phyloP scores from a whole-genome alignment of 192 early-diverging fungal species.

The Radiomyces spectabilis region DNA sequence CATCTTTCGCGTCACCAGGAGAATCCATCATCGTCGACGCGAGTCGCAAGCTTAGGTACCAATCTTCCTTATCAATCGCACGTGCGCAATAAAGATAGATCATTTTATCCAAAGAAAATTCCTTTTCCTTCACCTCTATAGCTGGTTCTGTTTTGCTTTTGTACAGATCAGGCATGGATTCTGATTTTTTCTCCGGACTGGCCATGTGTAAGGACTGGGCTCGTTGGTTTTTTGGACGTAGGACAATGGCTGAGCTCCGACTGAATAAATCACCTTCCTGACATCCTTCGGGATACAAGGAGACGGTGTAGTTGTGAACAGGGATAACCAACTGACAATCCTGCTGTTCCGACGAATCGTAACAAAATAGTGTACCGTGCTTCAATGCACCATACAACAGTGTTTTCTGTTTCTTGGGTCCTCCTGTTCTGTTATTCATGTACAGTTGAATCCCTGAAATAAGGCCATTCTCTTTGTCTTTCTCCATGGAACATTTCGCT shows the following conservation, averaged over 20 bases:
- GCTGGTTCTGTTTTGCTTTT: too few species aligned
- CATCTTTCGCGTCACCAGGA: neutral
- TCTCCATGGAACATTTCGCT: neutral
- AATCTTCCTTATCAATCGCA: constrained; percentile 1
- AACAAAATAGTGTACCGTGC: constrained; percentile 5
- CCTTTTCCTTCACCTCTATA: too few species aligned
- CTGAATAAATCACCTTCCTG: constrained; percentile 57
- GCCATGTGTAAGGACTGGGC: too few species aligned
- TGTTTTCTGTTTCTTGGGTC: too few species aligned
- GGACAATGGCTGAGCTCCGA: constrained; percentile 7
- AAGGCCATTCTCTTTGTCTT: neutral
- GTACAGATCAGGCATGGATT: too few species aligned
- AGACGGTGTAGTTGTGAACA: constrained; percentile 58
- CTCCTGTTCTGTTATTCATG: too few species aligned
- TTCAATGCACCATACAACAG: neutral
- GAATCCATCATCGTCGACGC: too few species aligned
- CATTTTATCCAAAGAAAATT: too few species aligned
- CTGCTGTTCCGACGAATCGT: constrained; percentile 22
- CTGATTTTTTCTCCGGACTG: too few species aligned
- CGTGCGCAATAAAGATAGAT: neutral
- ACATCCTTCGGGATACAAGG: constrained; percentile 37
- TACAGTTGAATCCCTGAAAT: too few species aligned
- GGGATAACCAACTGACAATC: constrained; percentile 70
- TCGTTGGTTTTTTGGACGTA: neutral
- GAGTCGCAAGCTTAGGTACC: neutral